These are phyloP conservation scores for Didymella arachidicola DNA, from an alignment of 2,329 filamentous ascomycete genomes.

Conservation along the genomic window DNA sequence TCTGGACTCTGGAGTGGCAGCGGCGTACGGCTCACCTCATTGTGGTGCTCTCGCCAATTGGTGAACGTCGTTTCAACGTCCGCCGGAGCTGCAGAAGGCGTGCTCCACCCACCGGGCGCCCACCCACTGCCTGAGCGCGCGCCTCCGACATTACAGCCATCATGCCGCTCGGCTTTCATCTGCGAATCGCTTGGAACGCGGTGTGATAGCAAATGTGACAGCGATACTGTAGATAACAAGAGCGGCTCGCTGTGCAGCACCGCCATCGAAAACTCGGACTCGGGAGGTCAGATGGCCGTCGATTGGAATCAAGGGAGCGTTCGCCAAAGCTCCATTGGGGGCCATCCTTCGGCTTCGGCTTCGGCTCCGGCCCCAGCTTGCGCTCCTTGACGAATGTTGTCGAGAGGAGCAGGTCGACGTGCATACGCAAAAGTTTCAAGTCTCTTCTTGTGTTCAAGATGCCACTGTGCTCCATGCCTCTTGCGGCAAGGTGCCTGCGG, in stretches of 20 bases:
- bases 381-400: slow-evolving; percentile 14
- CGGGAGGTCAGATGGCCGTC: slow-evolving; percentile 18
- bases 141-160: slow-evolving; percentile 28
- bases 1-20: slow-evolving; percentile 7
- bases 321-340: slow-evolving; percentile 15
- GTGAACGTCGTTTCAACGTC: slow-evolving; percentile 27
- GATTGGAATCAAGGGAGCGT: slow-evolving; percentile 18
- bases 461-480: slow-evolving; percentile 24
- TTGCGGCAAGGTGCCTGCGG: slow-evolving; percentile 18
- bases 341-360: slow-evolving; percentile 16
- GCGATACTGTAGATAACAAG: slow-evolving; percentile 12
- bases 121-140: slow-evolving; percentile 33
- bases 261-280: slow-evolving; percentile 6
- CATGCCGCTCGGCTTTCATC: slow-evolving; percentile 23
- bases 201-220: slow-evolving; percentile 33
- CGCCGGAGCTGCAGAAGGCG: slow-evolving; percentile 19
- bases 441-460: slow-evolving; percentile 14
- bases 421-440: slow-evolving; percentile 20
- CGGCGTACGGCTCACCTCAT: slow-evolving; percentile 7
- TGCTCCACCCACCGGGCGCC: slow-evolving; percentile 21
- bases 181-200: slow-evolving; percentile 25
- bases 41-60: slow-evolving; percentile 7
- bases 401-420: slow-evolving; percentile 11
- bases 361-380: slow-evolving; percentile 8
- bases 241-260: slow-evolving; percentile 26